Base-by-base conservation (phyloP, 2,329 filamentous ascomycete species). In the Aspergillus brasiliensis region DNA sequence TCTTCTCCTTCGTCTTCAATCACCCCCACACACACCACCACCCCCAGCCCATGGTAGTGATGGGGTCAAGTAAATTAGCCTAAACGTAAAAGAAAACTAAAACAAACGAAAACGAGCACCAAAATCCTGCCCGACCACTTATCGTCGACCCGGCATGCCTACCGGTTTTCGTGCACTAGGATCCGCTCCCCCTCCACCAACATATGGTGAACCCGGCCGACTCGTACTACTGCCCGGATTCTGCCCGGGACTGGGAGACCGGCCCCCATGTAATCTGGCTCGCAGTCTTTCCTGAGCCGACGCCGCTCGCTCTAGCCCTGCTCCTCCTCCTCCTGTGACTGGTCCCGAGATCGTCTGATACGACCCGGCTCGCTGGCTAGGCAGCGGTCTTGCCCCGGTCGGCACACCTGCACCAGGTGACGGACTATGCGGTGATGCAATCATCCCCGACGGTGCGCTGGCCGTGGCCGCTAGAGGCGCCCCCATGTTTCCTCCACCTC, bases 281-380 rank as follows among this genome's bases (percentile, higher is more conserved):
- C 92, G 91, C 67, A 97, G 80, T 67, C 91, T 83, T 68, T 96
- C 91, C 78, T 96, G 91, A 53, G 92, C 92, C 73, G 62, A 80
- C 74, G 70, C 34, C 51, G 68, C 64, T 28, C 71, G 56, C 48
- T 67, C 64, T 47, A 70, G 75, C 72, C 62, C 49, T 28, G 58
- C 57, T 8, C 57, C 21, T 10, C 28, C 28, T 27, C 53, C 40
- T 17, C 62, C 59, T 2, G 62, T 76, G 63, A 60, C 77, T 66
- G 61, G 69, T 58, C 60, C 74, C 64, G 70, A 65, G 69, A 71
- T 49, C 67, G 75, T 85, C 79, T 95, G 91, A 72, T 92, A 91
- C 71, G 89, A 94, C 13, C 89, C 91, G 15, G 84, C 84, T 56
- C 89, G 81, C 76, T 92, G 90, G 66, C 88, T 91, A 7, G 91